These are phyloP conservation scores for Cerioporus squamosus DNA, from an alignment of 1,284 basidiomycete species.

Conservation along the genomic window DNA sequence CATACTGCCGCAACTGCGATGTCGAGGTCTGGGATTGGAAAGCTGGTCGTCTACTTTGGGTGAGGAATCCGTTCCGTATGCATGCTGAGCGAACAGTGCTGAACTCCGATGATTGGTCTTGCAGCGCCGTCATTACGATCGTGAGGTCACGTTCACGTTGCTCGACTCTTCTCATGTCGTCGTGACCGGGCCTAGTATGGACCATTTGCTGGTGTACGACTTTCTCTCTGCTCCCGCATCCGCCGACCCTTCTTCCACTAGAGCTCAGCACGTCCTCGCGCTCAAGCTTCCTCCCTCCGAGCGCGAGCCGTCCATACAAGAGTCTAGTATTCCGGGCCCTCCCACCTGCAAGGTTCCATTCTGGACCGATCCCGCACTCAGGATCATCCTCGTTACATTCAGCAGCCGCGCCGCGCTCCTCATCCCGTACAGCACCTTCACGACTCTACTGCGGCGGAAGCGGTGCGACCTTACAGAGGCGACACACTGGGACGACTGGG, in stretches of 20 bases:
- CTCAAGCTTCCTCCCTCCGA: background rate
- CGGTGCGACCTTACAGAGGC: background rate
- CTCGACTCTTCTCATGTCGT: background rate
- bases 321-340: background rate
- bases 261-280: background rate
- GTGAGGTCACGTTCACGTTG: background rate
- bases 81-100: too few species aligned
- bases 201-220: background rate
- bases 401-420: background rate
- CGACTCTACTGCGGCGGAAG: too few species aligned
- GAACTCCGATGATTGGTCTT: background rate
- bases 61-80: background rate
- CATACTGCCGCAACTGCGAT: background rate
- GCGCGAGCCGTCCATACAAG: background rate
- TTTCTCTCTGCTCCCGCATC: background rate
- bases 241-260: too few species aligned
- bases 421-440: background rate
- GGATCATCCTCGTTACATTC: background rate
- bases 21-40: slow-evolving; percentile 4
- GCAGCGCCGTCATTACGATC: background rate
- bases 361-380: background rate
- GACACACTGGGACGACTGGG: background rate
- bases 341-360: background rate
- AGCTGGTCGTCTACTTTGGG: background rate
- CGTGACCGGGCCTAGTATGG: background rate